Evolutionary conservation across 305 asterid genomes (phyloP).

Genomic region (Withania somnifera): DNA sequence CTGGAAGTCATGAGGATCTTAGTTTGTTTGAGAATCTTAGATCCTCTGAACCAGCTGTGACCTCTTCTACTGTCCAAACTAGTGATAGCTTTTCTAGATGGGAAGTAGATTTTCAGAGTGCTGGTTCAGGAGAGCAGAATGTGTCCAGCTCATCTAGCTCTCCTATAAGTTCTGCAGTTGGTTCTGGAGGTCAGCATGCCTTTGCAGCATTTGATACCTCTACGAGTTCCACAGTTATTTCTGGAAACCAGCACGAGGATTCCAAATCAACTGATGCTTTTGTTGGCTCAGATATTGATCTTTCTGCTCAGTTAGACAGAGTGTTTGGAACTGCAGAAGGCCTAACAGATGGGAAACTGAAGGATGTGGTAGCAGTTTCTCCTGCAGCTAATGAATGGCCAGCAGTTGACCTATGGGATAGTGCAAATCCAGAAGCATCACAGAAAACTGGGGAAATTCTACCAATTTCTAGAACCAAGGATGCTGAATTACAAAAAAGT

Average conservation of each 20-base stretch:
- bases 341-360: conserved; percentile 21
- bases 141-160: conserved; percentile 21
- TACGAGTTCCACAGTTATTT: conserved; percentile 3
- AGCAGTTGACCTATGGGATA: conserved; percentile 40
- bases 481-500: conserved; percentile 14
- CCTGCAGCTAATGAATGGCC: conserved; percentile 35
- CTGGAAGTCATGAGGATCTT: conserved; percentile 26
- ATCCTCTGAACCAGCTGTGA: conserved; percentile 27
- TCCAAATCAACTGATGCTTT: conserved; percentile 13
- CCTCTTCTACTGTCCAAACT: conserved; percentile 7
- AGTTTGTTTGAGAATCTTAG: conserved; percentile 40
- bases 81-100: conserved; percentile 40
- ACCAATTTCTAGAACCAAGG: conserved; percentile 15
- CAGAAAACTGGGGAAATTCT: conserved; percentile 22
- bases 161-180: conserved; percentile 20
- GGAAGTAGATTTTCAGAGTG: conserved; percentile 70
- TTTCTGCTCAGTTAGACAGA: conserved; percentile 46
- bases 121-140: conserved; percentile 28
- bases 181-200: conserved; percentile 19
- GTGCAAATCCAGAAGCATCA: conserved; percentile 21
- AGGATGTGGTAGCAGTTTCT: conserved; percentile 24
- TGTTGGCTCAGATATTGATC: conserved; percentile 31
- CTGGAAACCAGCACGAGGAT: background rate
- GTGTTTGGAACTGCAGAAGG: conserved; percentile 37
- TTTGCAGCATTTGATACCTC: conserved; percentile 15